These are phyloP conservation scores for Salvia rosmarinus DNA, from an alignment of 257 asterid species.

Conservation along the genomic window DNA sequence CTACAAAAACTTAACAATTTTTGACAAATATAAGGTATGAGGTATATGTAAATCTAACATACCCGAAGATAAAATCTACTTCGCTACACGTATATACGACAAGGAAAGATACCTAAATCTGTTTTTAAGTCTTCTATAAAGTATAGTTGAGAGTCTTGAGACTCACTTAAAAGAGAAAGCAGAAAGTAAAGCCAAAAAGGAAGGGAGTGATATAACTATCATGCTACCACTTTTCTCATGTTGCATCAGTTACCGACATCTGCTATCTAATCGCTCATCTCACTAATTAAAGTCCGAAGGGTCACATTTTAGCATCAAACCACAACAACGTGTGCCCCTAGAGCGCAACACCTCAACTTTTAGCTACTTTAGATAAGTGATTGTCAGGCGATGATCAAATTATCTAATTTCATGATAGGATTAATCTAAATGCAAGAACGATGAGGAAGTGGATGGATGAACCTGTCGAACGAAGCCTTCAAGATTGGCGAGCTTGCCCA, in stretches of 20 bases:
- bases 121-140: background rate
- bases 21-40: background rate
- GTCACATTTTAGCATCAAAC: constrained; percentile 10
- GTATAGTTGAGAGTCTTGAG: constrained; percentile 2
- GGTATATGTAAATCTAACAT: background rate
- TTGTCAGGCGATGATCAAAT: background rate
- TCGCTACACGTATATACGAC: background rate
- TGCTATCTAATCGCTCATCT: constrained; percentile 39
- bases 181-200: constrained; percentile 31
- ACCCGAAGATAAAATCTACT: background rate
- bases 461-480: constrained; percentile 95
- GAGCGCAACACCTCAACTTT: background rate
- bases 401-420: background rate
- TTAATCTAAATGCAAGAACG: background rate
- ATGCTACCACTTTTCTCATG: constrained; percentile 31
- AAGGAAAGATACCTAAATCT: background rate
- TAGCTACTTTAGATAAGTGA: constrained; percentile 9
- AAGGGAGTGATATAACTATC: constrained; percentile 11
- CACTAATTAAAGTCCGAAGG: constrained; percentile 31
- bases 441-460: constrained; percentile 8
- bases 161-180: constrained; percentile 11
- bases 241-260: constrained; percentile 33
- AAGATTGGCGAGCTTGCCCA: constrained; percentile 80
- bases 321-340: background rate
- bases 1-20: background rate